Evolutionary conservation across 2,329 filamentous ascomycete species (phyloP).

Genomic region (Cladorrhinum sp.): DNA sequence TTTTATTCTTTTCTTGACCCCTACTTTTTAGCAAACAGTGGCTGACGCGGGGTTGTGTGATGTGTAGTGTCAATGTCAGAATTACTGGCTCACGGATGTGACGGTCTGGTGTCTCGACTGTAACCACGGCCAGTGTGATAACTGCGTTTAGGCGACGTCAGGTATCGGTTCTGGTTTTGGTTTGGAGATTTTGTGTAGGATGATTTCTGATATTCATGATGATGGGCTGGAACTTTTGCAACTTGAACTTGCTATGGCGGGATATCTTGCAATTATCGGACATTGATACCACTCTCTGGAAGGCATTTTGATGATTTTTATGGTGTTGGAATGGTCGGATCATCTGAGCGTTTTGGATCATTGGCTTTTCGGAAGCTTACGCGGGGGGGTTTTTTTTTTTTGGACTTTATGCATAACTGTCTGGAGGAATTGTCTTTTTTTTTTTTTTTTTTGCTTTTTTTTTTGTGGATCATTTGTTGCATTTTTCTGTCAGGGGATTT

Average conservation of each 20-base stretch:
- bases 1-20: not conserved
- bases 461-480: too few species aligned
- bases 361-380: not conserved
- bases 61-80: slow-evolving; percentile 8
- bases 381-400: not conserved
- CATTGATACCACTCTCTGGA: not conserved
- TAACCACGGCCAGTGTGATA: slow-evolving; percentile 6
- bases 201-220: not conserved
- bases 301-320: not conserved
- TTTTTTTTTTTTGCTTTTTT: too few species aligned
- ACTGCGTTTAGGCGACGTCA: slow-evolving; percentile 1
- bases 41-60: not conserved
- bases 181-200: not conserved
- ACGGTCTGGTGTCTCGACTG: slow-evolving; percentile 14
- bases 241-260: too few species aligned
- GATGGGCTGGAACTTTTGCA: not conserved
- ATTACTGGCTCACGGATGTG: slow-evolving; percentile 4
- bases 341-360: not conserved
- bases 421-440: not conserved
- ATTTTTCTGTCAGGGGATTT: too few species aligned
- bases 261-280: not conserved
- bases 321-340: not conserved
- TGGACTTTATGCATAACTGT: not conserved
- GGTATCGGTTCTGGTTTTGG: not conserved
- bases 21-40: not conserved